Evolutionary conservation across 2,329 filamentous ascomycete genomes (phyloP).

Genomic region (Allantophomopsis lycopodina): DNA sequence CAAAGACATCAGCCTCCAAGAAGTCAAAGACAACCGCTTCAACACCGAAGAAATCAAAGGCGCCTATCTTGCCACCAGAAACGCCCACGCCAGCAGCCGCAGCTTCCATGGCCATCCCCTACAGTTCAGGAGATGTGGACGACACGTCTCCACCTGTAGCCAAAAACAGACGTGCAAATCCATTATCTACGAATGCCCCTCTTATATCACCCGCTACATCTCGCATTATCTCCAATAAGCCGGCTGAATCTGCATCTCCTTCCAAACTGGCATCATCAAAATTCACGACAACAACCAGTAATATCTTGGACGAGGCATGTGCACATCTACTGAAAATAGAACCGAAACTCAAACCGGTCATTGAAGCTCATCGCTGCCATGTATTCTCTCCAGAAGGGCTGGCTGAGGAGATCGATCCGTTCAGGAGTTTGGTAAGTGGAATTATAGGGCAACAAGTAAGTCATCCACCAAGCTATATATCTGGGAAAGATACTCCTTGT

Average conservation of each 20-base stretch:
- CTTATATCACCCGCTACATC: slow-evolving; percentile 61
- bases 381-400: slow-evolving; percentile 73
- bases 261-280: slow-evolving; percentile 46
- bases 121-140: slow-evolving; percentile 24
- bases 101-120: slow-evolving; percentile 28
- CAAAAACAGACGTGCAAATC: slow-evolving; percentile 41
- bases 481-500: neutral
- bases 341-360: slow-evolving; percentile 53
- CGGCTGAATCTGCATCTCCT: slow-evolving; percentile 29
- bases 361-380: slow-evolving; percentile 62
- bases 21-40: slow-evolving; percentile 8
- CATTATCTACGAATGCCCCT: slow-evolving; percentile 52
- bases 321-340: slow-evolving; percentile 64
- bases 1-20: neutral
- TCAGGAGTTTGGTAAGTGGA: slow-evolving; percentile 66
- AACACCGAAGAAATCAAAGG: slow-evolving; percentile 11
- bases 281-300: slow-evolving; percentile 41
- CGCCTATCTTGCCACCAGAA: slow-evolving; percentile 16
- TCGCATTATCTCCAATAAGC: slow-evolving; percentile 40
- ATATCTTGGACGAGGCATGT: slow-evolving; percentile 61
- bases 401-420: slow-evolving; percentile 79
- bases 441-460: slow-evolving; percentile 79
- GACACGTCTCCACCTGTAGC: slow-evolving; percentile 15
- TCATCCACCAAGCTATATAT: slow-evolving; percentile 9
- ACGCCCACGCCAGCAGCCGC: slow-evolving; percentile 35